Percentiles rank a stretch among this genome's conserved stretches.
phyloP scores from a whole-genome alignment of 352 stramenopile genomes.

The Globisporangium yorkense region DNA sequence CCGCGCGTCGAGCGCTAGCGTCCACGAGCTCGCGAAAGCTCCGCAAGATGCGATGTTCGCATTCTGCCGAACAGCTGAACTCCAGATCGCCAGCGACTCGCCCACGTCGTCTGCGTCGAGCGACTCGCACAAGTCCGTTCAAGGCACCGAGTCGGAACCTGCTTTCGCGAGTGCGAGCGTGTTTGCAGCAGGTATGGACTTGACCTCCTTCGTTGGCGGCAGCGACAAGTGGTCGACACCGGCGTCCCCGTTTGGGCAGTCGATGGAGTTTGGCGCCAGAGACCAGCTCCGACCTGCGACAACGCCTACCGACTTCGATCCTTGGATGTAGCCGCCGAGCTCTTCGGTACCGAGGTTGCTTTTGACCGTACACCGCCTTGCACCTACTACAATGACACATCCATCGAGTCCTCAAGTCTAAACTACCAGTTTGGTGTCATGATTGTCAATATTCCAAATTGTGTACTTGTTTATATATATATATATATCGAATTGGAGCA shows the following conservation, averaged over 20 bases:
- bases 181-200: background rate
- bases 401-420: too few species aligned
- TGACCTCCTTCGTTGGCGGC: background rate
- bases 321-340: background rate
- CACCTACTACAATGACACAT: too few species aligned
- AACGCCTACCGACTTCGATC: background rate
- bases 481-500: too few species aligned
- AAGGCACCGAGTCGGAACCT: background rate
- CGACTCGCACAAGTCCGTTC: background rate
- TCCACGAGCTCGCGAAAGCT: constrained; percentile 39
- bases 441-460: too few species aligned
- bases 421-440: too few species aligned
- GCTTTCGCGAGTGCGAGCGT: background rate
- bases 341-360: too few species aligned
- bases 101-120: background rate
- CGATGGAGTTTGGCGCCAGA: background rate
- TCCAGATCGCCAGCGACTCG: constrained; percentile 6
- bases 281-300: background rate
- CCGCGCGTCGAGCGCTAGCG: constrained; percentile 33
- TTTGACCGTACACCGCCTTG: too few species aligned
- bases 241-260: background rate
- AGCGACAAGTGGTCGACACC: background rate
- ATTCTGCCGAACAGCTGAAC: constrained; percentile 21
- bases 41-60: constrained; percentile 28
- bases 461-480: too few species aligned